Conservation (phyloP, 768 basidiomycete genomes). For the Tricholoma sp. region DNA sequence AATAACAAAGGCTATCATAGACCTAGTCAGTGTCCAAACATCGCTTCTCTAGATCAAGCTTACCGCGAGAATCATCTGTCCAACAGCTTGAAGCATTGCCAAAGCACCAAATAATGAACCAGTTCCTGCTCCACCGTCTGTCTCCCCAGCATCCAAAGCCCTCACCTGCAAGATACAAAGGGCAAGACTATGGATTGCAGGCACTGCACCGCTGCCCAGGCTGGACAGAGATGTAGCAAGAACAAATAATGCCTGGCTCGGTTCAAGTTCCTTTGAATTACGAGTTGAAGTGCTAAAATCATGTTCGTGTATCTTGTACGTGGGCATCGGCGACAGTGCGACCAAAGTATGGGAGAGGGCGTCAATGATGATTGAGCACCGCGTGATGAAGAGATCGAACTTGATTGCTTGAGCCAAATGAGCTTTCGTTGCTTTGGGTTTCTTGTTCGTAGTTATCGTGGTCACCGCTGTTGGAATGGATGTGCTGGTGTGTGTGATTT, state of each 20-base stretch:
- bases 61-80: slow-evolving; percentile 60
- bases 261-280: slow-evolving; percentile 4
- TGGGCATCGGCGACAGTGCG: slow-evolving; percentile 44
- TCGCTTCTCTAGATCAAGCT: slow-evolving; percentile 7
- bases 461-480: neutral
- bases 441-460: slow-evolving; percentile 18
- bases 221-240: slow-evolving; percentile 52
- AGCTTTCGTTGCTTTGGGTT: slow-evolving; percentile 43
- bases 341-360: slow-evolving; percentile 60
- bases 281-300: neutral
- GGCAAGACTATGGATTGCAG: slow-evolving; percentile 70
- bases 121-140: slow-evolving; percentile 20
- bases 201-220: slow-evolving; percentile 62
- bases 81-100: slow-evolving; percentile 63
- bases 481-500: slow-evolving; percentile 9
- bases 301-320: slow-evolving; percentile 22
- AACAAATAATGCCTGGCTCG: slow-evolving; percentile 52
- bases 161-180: slow-evolving; percentile 54
- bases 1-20: slow-evolving; percentile 59
- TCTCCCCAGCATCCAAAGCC: slow-evolving; percentile 22
- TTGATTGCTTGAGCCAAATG: slow-evolving; percentile 59
- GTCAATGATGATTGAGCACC: slow-evolving; percentile 61
- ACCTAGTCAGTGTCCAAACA: neutral
- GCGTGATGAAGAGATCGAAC: slow-evolving; percentile 64
- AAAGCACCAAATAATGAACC: slow-evolving; percentile 71